Base-by-base conservation (phyloP, 2,329 filamentous ascomycete species). In the Alternaria incomplexa region DNA sequence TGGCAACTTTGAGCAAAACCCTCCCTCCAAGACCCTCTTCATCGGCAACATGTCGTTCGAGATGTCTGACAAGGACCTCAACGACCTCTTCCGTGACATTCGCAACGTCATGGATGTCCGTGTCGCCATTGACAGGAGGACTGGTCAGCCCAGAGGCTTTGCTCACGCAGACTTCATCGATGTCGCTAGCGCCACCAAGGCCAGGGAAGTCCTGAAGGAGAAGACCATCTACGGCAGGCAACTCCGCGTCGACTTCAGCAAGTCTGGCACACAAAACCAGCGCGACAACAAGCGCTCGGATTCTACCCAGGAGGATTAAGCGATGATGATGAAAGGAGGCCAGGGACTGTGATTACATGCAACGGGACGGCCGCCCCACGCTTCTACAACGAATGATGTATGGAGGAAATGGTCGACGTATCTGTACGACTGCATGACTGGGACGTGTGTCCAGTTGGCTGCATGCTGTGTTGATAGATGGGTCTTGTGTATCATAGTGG, bases 31-130 rank as follows among this genome's bases (percentile, higher is more conserved):
- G 74, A 92, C 90, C 2, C 82, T 97, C 32, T 97, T 91, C 83
- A 87, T 97, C 70, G 93, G 93, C 69, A 96, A 96, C 83, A 88
- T 97, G 81, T 89, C 92, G 11, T 96, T 91, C 76, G 91, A 96
- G 81, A 91, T 94, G 83, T 91, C 91, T 9, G 93, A 97, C 75
- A 87, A 88, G 57, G 93, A 97, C 73, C 84, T 97, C 57, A 93
- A 94, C 81, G 85, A 89, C 56, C 81, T 96, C 25, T 95, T 97
- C 86, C 83, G 85, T 61, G 85, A 88, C 23, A 84, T 96, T 63
- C 83, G 86, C 53, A 90, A 92, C 77, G 86, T 95, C 51, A 81
- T 86, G 57, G 91, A 94, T 73, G 89, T 97, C 51, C 89, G 93
- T 64, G 90, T 97, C 59, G 91, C 93, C 55, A 91, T 96, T 71